Evolutionary conservation across 2,329 filamentous ascomycete species (phyloP).

Genomic region (Penicillium concentricum): DNA sequence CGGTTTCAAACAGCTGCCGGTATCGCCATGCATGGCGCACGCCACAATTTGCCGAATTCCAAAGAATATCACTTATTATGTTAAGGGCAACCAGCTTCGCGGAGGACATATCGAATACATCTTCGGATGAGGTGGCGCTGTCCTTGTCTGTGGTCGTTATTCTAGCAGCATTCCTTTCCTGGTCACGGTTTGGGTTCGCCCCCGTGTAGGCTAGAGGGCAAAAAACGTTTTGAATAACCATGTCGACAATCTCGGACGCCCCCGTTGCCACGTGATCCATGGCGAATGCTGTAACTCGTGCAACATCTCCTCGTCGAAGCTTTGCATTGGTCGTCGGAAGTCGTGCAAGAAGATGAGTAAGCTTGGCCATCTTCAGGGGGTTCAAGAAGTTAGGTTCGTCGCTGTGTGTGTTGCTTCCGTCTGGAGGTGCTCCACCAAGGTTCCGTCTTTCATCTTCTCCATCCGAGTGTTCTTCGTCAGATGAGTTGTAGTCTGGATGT

Average conservation of each 20-base stretch:
- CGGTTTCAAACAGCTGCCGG: slow-evolving; percentile 72
- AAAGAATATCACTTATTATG: slow-evolving; percentile 75
- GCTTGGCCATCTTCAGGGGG: slow-evolving; percentile 77
- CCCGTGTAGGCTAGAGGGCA: slow-evolving; percentile 71
- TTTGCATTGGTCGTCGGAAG: slow-evolving; percentile 73
- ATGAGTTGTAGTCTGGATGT: slow-evolving; percentile 82
- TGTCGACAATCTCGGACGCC: slow-evolving; percentile 85
- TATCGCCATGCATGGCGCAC: slow-evolving; percentile 86
- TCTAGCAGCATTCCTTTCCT: slow-evolving; percentile 30
- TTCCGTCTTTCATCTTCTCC: slow-evolving; percentile 46
- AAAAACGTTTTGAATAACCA: slow-evolving; percentile 79
- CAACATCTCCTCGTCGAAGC: slow-evolving; percentile 80
- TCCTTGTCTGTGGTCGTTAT: slow-evolving; percentile 40
- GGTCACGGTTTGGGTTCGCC: slow-evolving; percentile 59
- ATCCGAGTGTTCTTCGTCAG: slow-evolving; percentile 72
- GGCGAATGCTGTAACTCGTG: slow-evolving; percentile 81
- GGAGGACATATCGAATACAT: slow-evolving; percentile 64
- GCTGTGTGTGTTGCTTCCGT: slow-evolving; percentile 36
- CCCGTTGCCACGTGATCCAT: slow-evolving; percentile 82
- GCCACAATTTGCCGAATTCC: slow-evolving; percentile 70
- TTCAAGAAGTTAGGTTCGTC: slow-evolving; percentile 69
- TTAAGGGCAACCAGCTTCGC: slow-evolving; percentile 80
- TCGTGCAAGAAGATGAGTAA: slow-evolving; percentile 79
- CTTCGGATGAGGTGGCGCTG: slow-evolving; percentile 31
- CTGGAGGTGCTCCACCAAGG: slow-evolving; percentile 41